Evolutionary conservation across 352 stramenopile genomes (phyloP).

Genomic region (Albugo candida): DNA sequence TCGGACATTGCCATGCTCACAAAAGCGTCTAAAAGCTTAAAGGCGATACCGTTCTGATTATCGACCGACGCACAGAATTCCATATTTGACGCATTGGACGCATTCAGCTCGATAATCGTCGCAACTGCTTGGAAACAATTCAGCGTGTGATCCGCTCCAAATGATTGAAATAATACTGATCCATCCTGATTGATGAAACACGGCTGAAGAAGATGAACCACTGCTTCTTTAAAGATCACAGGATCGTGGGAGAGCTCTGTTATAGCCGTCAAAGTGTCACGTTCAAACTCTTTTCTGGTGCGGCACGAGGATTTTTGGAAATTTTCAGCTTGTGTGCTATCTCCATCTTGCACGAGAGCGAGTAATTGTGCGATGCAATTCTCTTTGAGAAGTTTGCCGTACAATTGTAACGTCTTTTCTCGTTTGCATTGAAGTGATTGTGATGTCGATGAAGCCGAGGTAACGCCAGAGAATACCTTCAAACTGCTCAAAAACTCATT

Average conservation of each 20-base stretch:
- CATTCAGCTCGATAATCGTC: slow-evolving; percentile 65
- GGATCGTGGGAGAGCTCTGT: slow-evolving; percentile 51
- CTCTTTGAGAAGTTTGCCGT: slow-evolving; percentile 50
- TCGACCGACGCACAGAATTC: slow-evolving; percentile 41
- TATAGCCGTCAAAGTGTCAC: slow-evolving; percentile 45
- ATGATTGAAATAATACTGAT: neutral
- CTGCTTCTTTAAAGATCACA: slow-evolving; percentile 61
- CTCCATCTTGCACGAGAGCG: slow-evolving; percentile 19
- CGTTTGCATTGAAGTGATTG: neutral
- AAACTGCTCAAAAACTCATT: slow-evolving; percentile 40
- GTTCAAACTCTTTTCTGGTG: slow-evolving; percentile 36
- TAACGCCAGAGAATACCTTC: slow-evolving; percentile 53
- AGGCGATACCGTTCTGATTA: slow-evolving; percentile 21
- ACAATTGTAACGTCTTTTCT: slow-evolving; percentile 28
- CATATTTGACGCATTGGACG: slow-evolving; percentile 49
- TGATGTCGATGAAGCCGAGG: neutral
- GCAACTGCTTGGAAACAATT: slow-evolving; percentile 46
- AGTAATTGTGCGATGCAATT: slow-evolving; percentile 57
- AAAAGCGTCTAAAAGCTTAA: slow-evolving; percentile 27
- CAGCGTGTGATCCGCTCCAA: slow-evolving; percentile 14
- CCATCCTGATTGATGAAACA: slow-evolving; percentile 7
- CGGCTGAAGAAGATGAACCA: slow-evolving; percentile 47
- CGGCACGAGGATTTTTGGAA: slow-evolving; percentile 31
- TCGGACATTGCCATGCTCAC: slow-evolving; percentile 7
- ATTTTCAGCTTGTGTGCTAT: slow-evolving; percentile 10